These are phyloP conservation scores for Bacterosira constricta DNA, from an alignment of 108 stramenopile species.

Conservation along the genomic window DNA sequence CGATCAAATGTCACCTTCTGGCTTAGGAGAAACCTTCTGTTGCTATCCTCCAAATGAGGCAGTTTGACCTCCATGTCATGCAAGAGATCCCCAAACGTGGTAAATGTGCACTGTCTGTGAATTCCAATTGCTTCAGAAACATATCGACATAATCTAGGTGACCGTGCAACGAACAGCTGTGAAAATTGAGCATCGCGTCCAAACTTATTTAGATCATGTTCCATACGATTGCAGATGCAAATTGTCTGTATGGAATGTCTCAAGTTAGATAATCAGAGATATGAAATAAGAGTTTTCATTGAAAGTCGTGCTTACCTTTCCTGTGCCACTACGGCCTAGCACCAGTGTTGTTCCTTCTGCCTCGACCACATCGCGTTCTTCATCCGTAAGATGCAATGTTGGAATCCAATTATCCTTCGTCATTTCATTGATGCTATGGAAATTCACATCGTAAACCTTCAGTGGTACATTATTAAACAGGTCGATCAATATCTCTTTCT, in stretches of 20 bases:
- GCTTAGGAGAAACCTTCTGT: too few relatives aligned
- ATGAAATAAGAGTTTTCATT: too few relatives aligned
- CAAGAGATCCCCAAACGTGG: slow-evolving; percentile 20
- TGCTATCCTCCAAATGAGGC: not conserved
- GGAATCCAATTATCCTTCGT: slow-evolving; percentile 45
- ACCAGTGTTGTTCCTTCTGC: slow-evolving; percentile 53
- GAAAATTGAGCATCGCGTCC: slow-evolving; percentile 14
- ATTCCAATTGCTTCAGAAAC: slow-evolving; percentile 32
- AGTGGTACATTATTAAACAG: slow-evolving; percentile 53
- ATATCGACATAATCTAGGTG: slow-evolving; percentile 42
- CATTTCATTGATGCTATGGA: slow-evolving; percentile 27
- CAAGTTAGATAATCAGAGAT: too few relatives aligned
- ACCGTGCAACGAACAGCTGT: slow-evolving; percentile 59
- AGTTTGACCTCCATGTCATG: slow-evolving; percentile 10
- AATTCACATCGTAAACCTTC: slow-evolving; percentile 48
- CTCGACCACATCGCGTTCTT: slow-evolving; percentile 54
- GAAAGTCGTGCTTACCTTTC: too few relatives aligned
- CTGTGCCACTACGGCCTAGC: slow-evolving; percentile 54
- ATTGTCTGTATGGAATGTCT: too few relatives aligned
- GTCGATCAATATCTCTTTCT: slow-evolving; percentile 33
- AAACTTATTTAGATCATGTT: slow-evolving; percentile 39
- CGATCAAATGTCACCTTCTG: slow-evolving; percentile 18
- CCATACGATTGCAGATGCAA: slow-evolving; percentile 57
- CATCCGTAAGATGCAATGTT: slow-evolving; percentile 47
- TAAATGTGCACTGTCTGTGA: not conserved